A percentile compares a stretch with the other conserved stretches of the same genome.
Conservation (phyloP, 148 eudicot species). For the Nyssa sinensis region DNA sequence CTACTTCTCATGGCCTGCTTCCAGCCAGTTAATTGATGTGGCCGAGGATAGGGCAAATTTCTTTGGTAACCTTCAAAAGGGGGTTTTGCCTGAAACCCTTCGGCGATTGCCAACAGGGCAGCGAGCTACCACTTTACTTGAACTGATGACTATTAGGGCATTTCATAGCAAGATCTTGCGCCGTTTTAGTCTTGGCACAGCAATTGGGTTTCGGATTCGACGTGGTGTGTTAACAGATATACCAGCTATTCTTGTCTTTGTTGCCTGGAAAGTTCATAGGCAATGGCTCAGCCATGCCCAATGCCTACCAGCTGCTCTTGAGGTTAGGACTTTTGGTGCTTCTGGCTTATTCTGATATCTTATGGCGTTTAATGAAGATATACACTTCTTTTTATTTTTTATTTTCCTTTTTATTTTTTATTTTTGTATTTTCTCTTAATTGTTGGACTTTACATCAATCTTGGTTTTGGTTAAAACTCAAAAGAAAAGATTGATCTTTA, state of each 20-base stretch:
- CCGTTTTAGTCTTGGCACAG: constrained; percentile 65
- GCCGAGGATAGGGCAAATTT: constrained; percentile 64
- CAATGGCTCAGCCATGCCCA: constrained; percentile 54
- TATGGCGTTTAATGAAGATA: background rate
- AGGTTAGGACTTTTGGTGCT: constrained; percentile 31
- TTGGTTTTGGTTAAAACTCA: background rate
- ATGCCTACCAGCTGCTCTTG: constrained; percentile 58
- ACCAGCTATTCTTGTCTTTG: constrained; percentile 76
- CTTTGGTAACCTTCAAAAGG: constrained; percentile 66
- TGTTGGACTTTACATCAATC: background rate
- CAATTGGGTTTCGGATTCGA: constrained; percentile 59
- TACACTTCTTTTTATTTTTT: background rate
- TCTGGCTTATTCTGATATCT: background rate
- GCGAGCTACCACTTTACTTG: constrained; percentile 62
- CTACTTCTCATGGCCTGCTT: constrained; percentile 72
- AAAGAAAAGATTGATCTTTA: background rate
- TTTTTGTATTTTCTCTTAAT: too few species aligned
- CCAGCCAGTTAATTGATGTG: constrained; percentile 46
- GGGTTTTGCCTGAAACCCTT: constrained; percentile 56
- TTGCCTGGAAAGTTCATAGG: constrained; percentile 62
- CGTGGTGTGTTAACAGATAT: constrained; percentile 51
- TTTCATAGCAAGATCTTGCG: constrained; percentile 61
- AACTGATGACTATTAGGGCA: constrained; percentile 67
- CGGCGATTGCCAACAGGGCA: constrained; percentile 51
- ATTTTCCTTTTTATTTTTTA: too few species aligned